A percentile compares a stretch with the other conserved stretches of the same genome.
Evolutionary conservation across 176 grass and related monocot species (phyloP).

Genomic region (Juncus inflexus): DNA sequence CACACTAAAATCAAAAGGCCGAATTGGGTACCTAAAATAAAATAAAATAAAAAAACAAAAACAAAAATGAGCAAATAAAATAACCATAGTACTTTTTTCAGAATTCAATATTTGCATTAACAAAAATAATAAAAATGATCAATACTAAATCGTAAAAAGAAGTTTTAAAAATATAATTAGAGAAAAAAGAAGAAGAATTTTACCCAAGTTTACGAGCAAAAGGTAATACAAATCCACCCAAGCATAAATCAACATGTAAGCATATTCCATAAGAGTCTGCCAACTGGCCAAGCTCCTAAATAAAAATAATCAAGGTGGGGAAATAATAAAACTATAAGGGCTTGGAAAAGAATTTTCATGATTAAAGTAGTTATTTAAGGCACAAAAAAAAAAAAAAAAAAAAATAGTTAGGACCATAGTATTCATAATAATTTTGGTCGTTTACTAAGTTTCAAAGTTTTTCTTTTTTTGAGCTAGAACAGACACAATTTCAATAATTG

Average conservation of each 20-base stretch:
- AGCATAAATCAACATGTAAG: slow-evolving; percentile 94
- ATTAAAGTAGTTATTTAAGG: no score
- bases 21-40: slow-evolving; percentile 70
- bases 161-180: no score
- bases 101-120: slow-evolving; percentile 2
- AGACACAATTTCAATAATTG: background rate
- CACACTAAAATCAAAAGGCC: slow-evolving; percentile 91
- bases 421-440: no score
- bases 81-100: background rate
- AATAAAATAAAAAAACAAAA: slow-evolving; percentile 25
- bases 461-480: no score
- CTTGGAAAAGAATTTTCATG: no score
- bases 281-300: slow-evolving; percentile 83
- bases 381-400: no score
- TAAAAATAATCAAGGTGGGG: background rate
- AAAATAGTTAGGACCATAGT: no score
- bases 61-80: slow-evolving; percentile 11
- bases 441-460: no score
- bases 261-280: slow-evolving; percentile 88
- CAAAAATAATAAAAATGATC: background rate
- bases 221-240: slow-evolving; percentile 94
- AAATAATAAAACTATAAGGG: background rate
- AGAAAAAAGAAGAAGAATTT: background rate
- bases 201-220: slow-evolving; percentile 97
- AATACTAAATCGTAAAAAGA: background rate